These are phyloP conservation scores for Talinum fruticosum DNA, from an alignment of 148 eudicot species.

Conservation along the genomic window DNA sequence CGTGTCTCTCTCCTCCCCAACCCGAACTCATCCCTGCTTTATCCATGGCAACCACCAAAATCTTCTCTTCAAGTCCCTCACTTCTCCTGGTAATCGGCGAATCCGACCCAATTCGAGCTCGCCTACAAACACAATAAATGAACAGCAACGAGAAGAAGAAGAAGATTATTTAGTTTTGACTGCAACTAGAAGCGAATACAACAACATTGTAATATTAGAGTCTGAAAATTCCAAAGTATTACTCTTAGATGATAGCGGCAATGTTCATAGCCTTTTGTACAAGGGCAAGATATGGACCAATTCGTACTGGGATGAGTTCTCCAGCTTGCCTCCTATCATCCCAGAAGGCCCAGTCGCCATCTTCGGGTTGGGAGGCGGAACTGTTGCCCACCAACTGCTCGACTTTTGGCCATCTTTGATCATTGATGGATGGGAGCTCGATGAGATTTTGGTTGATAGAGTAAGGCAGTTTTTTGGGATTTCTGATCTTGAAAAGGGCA, in stretches of 20 bases:
- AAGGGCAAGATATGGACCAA: conserved; percentile 63
- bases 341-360: conserved; percentile 79
- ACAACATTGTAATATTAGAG: conserved; percentile 64
- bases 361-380: conserved; percentile 85
- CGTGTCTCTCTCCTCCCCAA: neutral
- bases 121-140: conserved; percentile 2
- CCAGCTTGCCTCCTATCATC: conserved; percentile 70
- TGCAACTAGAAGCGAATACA: conserved; percentile 45
- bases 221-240: conserved; percentile 48
- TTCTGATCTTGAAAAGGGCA: conserved; percentile 58
- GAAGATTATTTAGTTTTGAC: conserved; percentile 48
- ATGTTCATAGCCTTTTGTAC: conserved; percentile 69
- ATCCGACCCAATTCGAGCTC: neutral
- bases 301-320: conserved; percentile 87
- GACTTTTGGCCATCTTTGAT: conserved; percentile 65
- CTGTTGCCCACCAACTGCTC: conserved; percentile 72
- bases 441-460: conserved; percentile 56
- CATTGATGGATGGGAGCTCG: conserved; percentile 92
- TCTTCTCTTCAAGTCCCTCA: neutral
- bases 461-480: conserved; percentile 68
- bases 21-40: neutral
- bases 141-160: conserved; percentile 21
- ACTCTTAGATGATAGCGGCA: conserved; percentile 71
- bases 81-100: conserved; percentile 6
- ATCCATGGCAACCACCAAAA: neutral